Evolutionary conservation across 2,329 filamentous ascomycete genomes (phyloP).

Genomic region (Hypoxylon sp.): DNA sequence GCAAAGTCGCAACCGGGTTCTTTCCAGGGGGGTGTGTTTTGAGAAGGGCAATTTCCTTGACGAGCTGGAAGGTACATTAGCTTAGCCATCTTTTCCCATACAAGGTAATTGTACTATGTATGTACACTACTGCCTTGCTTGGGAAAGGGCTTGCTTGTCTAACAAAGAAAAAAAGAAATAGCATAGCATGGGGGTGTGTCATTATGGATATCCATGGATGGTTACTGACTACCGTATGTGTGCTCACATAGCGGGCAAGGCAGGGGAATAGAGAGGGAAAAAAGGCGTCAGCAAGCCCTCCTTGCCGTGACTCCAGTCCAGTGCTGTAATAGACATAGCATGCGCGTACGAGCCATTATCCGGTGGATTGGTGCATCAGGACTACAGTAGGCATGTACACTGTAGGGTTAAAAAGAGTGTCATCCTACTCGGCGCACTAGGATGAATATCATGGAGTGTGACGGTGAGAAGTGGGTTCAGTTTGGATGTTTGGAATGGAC

Average conservation of each 20-base stretch:
- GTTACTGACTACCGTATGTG: background rate
- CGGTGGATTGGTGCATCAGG: conserved; percentile 36
- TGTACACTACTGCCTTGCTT: background rate
- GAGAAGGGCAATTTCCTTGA: conserved; percentile 23
- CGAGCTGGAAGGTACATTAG: conserved; percentile 17
- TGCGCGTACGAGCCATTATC: conserved; percentile 24
- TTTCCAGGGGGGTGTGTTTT: conserved; percentile 18
- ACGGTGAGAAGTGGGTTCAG: conserved; percentile 26
- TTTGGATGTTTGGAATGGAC: conserved; percentile 31
- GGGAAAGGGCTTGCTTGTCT: background rate
- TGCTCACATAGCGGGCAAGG: background rate
- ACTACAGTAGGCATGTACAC: conserved; percentile 3
- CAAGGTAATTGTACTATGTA: conserved; percentile 9
- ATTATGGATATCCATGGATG: background rate
- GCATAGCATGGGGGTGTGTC: background rate
- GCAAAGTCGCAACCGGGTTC: conserved; percentile 30
- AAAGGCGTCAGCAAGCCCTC: conserved; percentile 24
- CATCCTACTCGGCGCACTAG: conserved; percentile 26
- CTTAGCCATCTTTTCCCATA: conserved; percentile 1
- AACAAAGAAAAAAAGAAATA: background rate
- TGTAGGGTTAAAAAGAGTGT: conserved; percentile 17
- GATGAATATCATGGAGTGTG: conserved; percentile 24
- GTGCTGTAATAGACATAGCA: background rate
- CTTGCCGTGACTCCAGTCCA: conserved; percentile 21
- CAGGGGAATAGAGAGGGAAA: background rate